Conservation (phyloP, 2,329 filamentous ascomycete genomes). For the Simplicillium sp. region DNA sequence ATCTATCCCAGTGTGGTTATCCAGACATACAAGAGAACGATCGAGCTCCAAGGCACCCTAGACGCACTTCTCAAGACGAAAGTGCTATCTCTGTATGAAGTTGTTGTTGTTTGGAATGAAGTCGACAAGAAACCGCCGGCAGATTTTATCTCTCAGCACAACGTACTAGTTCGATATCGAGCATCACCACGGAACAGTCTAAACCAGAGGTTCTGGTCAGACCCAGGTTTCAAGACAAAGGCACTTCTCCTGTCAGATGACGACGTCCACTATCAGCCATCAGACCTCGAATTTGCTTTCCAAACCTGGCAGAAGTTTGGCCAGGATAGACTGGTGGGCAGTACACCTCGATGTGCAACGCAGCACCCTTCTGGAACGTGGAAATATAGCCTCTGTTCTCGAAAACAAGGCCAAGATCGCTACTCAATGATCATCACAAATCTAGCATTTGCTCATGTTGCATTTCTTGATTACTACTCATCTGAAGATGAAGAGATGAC, state of each 20-base stretch:
- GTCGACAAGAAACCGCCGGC: slow-evolving; percentile 18
- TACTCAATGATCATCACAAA: slow-evolving; percentile 28
- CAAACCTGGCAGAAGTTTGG: slow-evolving; percentile 29
- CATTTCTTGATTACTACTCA: slow-evolving; percentile 27
- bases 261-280: slow-evolving; percentile 27
- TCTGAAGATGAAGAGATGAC: slow-evolving; percentile 20
- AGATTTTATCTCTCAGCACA: slow-evolving; percentile 17
- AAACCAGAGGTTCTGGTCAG: slow-evolving; percentile 26
- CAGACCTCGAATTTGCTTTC: slow-evolving; percentile 30
- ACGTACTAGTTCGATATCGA: slow-evolving; percentile 23
- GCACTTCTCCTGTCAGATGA: slow-evolving; percentile 29
- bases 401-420: slow-evolving; percentile 15
- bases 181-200: slow-evolving; percentile 21
- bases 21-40: slow-evolving; percentile 25
- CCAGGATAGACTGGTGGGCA: slow-evolving; percentile 21
- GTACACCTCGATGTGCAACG: slow-evolving; percentile 23
- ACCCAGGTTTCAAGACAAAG: slow-evolving; percentile 24
- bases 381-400: slow-evolving; percentile 22
- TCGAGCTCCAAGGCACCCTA: slow-evolving; percentile 22
- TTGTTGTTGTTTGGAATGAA: slow-evolving; percentile 28
- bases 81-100: slow-evolving; percentile 25
- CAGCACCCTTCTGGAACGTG: slow-evolving; percentile 16
- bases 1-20: no score
- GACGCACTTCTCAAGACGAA: slow-evolving; percentile 14
- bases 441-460: slow-evolving; percentile 25